These are phyloP conservation scores for Hemileccinum impolitum DNA, from an alignment of 768 basidiomycete genomes.

Conservation along the genomic window DNA sequence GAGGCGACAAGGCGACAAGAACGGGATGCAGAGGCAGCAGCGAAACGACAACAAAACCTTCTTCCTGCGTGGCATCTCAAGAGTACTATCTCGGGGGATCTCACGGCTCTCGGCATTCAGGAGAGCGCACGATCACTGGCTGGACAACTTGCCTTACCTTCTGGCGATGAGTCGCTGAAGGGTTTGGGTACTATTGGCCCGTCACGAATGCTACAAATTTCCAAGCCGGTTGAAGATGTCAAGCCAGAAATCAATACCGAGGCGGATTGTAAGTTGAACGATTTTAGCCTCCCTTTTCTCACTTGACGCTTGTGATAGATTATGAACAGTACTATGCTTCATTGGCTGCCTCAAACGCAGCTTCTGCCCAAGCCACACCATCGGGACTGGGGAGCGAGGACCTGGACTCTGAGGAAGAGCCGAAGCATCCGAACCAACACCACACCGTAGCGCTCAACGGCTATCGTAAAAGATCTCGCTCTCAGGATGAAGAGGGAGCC, in stretches of 20 bases:
- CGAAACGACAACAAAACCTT: slow-evolving; percentile 86
- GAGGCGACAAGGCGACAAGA: slow-evolving; percentile 70
- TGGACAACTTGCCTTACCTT: slow-evolving; percentile 33
- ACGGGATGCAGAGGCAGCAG: slow-evolving; percentile 76
- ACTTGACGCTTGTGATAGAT: slow-evolving; percentile 39
- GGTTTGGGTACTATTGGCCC: slow-evolving; percentile 59
- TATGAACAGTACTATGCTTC: slow-evolving; percentile 84
- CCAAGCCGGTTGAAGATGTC: slow-evolving; percentile 30
- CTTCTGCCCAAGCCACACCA: slow-evolving; percentile 61
- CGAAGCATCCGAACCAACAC: slow-evolving; percentile 63
- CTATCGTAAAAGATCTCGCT: slow-evolving; percentile 71
- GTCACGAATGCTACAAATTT: slow-evolving; percentile 27
- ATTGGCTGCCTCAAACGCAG: slow-evolving; percentile 58
- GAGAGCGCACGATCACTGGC: slow-evolving; percentile 57
- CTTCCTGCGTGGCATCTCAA: slow-evolving; percentile 94
- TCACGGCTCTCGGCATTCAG: slow-evolving; percentile 81
- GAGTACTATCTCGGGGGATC: slow-evolving; percentile 90
- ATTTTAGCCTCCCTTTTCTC: background rate
- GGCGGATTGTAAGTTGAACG: slow-evolving; percentile 54
- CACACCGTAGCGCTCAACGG: slow-evolving; percentile 57
- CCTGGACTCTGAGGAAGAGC: slow-evolving; percentile 68
- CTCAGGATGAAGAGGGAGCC: slow-evolving; percentile 52
- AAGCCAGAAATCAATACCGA: slow-evolving; percentile 55
- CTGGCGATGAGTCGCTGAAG: slow-evolving; percentile 70
- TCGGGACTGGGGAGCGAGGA: slow-evolving; percentile 53